Evolutionary conservation across 768 basidiomycete genomes (phyloP).

Genomic region (Piloderma croceum): DNA sequence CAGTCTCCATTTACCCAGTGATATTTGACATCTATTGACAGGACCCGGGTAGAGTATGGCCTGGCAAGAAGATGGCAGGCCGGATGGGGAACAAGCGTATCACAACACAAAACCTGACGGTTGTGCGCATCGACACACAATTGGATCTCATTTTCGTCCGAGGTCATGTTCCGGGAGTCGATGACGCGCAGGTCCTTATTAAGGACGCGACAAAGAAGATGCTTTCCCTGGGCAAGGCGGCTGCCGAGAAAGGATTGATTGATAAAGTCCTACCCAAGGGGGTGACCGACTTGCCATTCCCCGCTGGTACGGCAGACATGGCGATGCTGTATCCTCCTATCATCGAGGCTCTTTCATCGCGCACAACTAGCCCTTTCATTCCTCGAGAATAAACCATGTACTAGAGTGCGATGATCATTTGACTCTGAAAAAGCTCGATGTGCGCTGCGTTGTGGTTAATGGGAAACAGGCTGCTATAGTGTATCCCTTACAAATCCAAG

Average conservation of each 20-base stretch:
- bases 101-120: constrained; percentile 84
- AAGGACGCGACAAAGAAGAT: constrained; percentile 89
- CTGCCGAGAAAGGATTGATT: constrained; percentile 65
- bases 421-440: too few species aligned
- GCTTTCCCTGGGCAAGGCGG: constrained; percentile 50
- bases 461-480: constrained; percentile 39
- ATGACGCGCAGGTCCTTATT: constrained; percentile 81
- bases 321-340: constrained; percentile 60
- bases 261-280: constrained; percentile 79
- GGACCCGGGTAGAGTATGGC: constrained; percentile 95
- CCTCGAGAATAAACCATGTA: constrained; percentile 54
- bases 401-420: too few species aligned
- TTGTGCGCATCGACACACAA: constrained; percentile 80
- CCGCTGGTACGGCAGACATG: constrained; percentile 78
- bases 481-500: constrained; percentile 71
- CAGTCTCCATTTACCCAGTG: constrained; percentile 1
- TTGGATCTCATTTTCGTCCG: constrained; percentile 88
- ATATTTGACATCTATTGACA: constrained; percentile 26
- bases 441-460: too few species aligned
- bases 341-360: constrained; percentile 66
- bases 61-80: constrained; percentile 98
- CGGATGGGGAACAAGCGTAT: constrained; percentile 79
- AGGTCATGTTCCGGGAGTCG: constrained; percentile 87
- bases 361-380: constrained; percentile 73
- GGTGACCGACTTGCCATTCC: constrained; percentile 84